Conservation (phyloP, 1,284 basidiomycete genomes). For the Heterobasidion occidentale region DNA sequence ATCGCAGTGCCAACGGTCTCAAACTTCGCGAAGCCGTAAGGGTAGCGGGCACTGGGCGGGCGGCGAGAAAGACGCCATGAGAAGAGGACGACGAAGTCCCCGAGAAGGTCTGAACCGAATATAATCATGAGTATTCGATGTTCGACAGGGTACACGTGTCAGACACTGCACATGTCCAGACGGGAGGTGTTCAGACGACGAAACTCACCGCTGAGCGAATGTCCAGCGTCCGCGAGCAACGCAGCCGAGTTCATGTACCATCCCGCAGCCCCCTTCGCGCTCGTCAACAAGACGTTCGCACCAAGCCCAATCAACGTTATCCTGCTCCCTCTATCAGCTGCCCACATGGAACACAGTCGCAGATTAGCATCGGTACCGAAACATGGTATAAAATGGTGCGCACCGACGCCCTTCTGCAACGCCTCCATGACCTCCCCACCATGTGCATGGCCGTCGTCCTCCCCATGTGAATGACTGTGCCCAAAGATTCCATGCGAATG, state of each 20-base stretch:
- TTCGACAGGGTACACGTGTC: neutral
- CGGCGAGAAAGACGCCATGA: constrained; percentile 86
- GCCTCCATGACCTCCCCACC: constrained; percentile 70
- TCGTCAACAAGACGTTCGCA: constrained; percentile 78
- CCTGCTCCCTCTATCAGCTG: constrained; percentile 74
- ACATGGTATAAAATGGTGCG: constrained; percentile 15
- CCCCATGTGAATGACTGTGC: constrained; percentile 61
- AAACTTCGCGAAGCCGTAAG: constrained; percentile 89
- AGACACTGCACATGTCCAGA: neutral
- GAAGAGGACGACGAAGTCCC: constrained; percentile 90
- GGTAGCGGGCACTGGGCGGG: constrained; percentile 72
- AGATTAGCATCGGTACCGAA: constrained; percentile 5
- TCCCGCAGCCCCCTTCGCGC: constrained; percentile 79
- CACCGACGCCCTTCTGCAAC: constrained; percentile 53
- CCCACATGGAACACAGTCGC: neutral
- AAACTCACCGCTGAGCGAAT: constrained; percentile 74
- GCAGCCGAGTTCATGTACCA: constrained; percentile 88
- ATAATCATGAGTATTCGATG: neutral
- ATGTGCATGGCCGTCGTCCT: constrained; percentile 53
- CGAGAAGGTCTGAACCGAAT: constrained; percentile 57
- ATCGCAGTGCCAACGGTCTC: constrained; percentile 89
- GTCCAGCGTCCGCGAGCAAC: constrained; percentile 91
- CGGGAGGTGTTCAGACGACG: neutral
- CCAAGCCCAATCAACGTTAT: constrained; percentile 86
- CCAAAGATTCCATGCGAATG: constrained; percentile 51